Base-by-base conservation (phyloP, 768 basidiomycete species). In the Hortiboletus flavorubellus region DNA sequence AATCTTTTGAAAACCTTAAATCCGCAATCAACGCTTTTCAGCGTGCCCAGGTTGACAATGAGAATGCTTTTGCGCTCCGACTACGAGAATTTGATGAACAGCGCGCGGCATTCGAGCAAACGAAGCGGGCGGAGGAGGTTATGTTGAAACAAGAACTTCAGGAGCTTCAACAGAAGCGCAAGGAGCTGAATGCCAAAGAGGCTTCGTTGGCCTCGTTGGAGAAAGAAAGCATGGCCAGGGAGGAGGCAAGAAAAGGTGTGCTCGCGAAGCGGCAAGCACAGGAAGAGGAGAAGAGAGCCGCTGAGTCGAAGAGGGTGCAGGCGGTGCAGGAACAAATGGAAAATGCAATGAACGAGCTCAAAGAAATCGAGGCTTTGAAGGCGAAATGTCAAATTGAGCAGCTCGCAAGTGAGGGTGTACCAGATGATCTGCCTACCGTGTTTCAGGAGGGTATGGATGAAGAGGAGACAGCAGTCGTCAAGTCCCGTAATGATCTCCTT, bases 221-320 rank as follows among this genome's bases (percentile, higher is more conserved):
- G 44, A 59, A 56, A 50, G 70, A 70, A 42, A 53, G 38, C 23
- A 67, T 43, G 49, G 53, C 61, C 5, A 66, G 60, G 53, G 70
- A 72, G 23, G 66, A 66, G 21, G 61, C 54, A 11, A 60, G 62
- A 41, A 62, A 47, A 43, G 49, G 21, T 16, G 23, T 59, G n/a
- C 37, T 60, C 14, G 55, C 55, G 9, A 58, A 64, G 23, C 62
- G 68, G 30, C 70, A 61, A 29, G 66, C 55, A 4, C 62, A 59
- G 38, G 69, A 72, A 46, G 64, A 68, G 26, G 68, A 70, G 34
- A 60, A 35, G 37, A 54, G 56, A 39, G 45, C 40, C 8, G 55
- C 58, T 2, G 64, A 65, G 35, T 48, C 57, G 41, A 60, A 56
- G 51, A 62, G 57, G 23, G 43, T 48, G 10, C 61, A 49, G 12